Percentiles rank a stretch among this genome's conserved stretches.
Conservation (phyloP, 2,329 filamentous ascomycete species). For the Trichoderma brevicompactum region DNA sequence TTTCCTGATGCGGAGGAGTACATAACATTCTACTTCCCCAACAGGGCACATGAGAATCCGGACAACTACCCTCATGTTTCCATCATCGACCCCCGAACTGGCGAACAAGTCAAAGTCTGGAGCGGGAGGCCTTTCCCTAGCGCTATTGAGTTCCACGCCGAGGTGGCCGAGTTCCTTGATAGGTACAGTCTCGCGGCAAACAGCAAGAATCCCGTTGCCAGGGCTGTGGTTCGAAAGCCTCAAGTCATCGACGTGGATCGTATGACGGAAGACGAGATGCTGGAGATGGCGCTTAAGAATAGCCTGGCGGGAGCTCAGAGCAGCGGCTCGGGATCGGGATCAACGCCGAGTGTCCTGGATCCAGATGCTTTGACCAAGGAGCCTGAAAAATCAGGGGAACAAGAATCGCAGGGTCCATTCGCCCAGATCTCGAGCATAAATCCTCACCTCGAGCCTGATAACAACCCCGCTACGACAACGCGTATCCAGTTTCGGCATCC, state of each 20-base stretch:
- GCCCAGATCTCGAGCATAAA: conserved; percentile 70
- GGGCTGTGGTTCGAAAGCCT: conserved; percentile 62
- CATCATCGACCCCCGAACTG: conserved; percentile 92
- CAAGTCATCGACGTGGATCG: conserved; percentile 76
- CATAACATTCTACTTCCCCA: conserved; percentile 84
- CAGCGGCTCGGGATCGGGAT: conserved; percentile 41
- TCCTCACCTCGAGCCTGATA: conserved; percentile 77
- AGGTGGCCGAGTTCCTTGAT: conserved; percentile 95
- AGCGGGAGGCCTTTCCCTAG: conserved; percentile 79
- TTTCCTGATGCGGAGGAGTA: conserved; percentile 80
- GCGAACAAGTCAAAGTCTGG: conserved; percentile 97
- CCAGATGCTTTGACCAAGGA: conserved; percentile 84
- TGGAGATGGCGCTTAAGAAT: conserved; percentile 90
- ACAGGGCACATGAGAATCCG: conserved; percentile 72
- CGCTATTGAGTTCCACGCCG: conserved; percentile 81
- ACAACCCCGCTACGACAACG: conserved; percentile 73
- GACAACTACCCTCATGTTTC: conserved; percentile 95
- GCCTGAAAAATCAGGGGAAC: conserved; percentile 47
- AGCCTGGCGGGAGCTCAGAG: conserved; percentile 65
- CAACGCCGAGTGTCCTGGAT: conserved; percentile 66
- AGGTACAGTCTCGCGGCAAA: conserved; percentile 87
- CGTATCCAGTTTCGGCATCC: conserved; percentile 92
- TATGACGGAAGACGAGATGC: conserved; percentile 97
- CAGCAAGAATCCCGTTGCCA: conserved; percentile 91
- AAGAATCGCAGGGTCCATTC: conserved; percentile 58